Percentiles rank a stretch among this genome's conserved stretches.
Evolutionary conservation across 495 filamentous ascomycete genomes (phyloP).

Genomic region (Penicillium alfredii): DNA sequence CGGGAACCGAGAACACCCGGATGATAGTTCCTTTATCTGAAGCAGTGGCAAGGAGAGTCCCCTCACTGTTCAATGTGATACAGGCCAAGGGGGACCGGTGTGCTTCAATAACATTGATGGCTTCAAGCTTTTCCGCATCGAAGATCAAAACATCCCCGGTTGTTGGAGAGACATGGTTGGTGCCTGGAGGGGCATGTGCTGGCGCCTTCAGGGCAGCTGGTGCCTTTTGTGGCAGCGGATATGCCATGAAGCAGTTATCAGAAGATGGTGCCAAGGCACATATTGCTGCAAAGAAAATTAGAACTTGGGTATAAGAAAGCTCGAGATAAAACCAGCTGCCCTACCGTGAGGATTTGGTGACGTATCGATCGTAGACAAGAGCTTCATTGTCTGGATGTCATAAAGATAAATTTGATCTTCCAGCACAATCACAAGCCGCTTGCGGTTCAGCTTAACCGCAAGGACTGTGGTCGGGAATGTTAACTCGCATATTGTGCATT

Average conservation of each 20-base stretch:
- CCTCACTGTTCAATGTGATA: slow-evolving; percentile 85
- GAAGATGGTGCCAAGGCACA: slow-evolving; percentile 89
- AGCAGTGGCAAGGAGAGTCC: slow-evolving; percentile 88
- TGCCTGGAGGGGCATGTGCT: slow-evolving; percentile 77
- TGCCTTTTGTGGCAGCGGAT: slow-evolving; percentile 81
- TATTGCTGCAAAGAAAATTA: slow-evolving; percentile 52
- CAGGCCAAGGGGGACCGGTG: slow-evolving; percentile 88
- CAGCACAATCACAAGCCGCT: slow-evolving; percentile 84
- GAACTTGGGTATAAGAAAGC: too few species aligned
- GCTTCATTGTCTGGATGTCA: slow-evolving; percentile 96
- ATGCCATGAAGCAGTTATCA: slow-evolving; percentile 91
- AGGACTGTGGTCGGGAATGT: slow-evolving; percentile 93
- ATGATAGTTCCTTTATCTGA: slow-evolving; percentile 98
- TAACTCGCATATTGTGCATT: slow-evolving; percentile 96
- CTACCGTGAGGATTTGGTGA: slow-evolving; percentile 83
- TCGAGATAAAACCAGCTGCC: too few species aligned
- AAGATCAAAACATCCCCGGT: slow-evolving; percentile 92
- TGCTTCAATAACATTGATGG: slow-evolving; percentile 86
- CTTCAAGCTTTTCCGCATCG: slow-evolving; percentile 78
- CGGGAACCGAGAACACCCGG: slow-evolving; percentile 84
- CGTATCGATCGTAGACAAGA: slow-evolving; percentile 83
- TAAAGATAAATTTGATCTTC: slow-evolving; percentile 97
- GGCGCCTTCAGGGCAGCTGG: slow-evolving; percentile 60
- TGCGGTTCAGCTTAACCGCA: slow-evolving; percentile 87
- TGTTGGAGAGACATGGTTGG: slow-evolving; percentile 67